These are phyloP conservation scores for Leccinum variicolor DNA, from an alignment of 768 basidiomycete genomes.

Conservation along the genomic window DNA sequence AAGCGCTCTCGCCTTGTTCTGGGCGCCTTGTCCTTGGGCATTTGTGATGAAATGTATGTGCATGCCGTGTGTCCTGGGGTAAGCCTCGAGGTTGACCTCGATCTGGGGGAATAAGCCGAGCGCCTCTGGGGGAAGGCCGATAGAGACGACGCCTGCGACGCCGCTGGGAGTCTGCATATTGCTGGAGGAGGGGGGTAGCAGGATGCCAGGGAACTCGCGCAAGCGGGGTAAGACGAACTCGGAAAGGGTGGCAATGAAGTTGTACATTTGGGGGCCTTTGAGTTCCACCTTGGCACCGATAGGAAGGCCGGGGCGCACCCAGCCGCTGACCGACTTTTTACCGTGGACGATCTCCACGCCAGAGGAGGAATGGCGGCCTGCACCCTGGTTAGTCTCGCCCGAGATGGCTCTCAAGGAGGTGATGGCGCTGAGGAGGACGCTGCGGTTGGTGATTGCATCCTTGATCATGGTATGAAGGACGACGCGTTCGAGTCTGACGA, in stretches of 20 bases:
- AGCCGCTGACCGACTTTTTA: slow-evolving; percentile 69
- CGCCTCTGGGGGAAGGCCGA: slow-evolving; percentile 81
- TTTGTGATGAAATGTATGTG: slow-evolving; percentile 94
- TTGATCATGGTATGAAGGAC: slow-evolving; percentile 86
- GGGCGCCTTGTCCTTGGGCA: slow-evolving; percentile 82
- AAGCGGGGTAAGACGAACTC: slow-evolving; percentile 96
- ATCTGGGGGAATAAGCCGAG: slow-evolving; percentile 95
- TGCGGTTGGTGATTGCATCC: slow-evolving; percentile 67
- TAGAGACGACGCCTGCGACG: slow-evolving; percentile 83
- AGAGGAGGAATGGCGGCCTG: slow-evolving; percentile 61
- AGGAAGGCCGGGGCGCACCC: slow-evolving; percentile 81
- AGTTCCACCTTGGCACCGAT: slow-evolving; percentile 89
- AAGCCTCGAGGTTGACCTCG: slow-evolving; percentile 89
- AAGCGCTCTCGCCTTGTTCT: slow-evolving; percentile 82
- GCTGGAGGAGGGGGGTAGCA: slow-evolving; percentile 72
- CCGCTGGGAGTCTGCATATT: slow-evolving; percentile 69
- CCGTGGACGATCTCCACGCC: slow-evolving; percentile 80
- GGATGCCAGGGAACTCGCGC: slow-evolving; percentile 84
- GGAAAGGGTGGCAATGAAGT: slow-evolving; percentile 81
- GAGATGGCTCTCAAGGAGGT: slow-evolving; percentile 86
- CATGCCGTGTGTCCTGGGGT: slow-evolving; percentile 84
- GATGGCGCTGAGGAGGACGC: slow-evolving; percentile 75
- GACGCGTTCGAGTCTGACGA: slow-evolving; percentile 78
- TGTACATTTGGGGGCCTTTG: slow-evolving; percentile 91
- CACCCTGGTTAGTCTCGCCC: slow-evolving; percentile 74